phyloP scores from a whole-genome alignment of 2,329 filamentous ascomycete species.

The Fusarium buharicum region DNA sequence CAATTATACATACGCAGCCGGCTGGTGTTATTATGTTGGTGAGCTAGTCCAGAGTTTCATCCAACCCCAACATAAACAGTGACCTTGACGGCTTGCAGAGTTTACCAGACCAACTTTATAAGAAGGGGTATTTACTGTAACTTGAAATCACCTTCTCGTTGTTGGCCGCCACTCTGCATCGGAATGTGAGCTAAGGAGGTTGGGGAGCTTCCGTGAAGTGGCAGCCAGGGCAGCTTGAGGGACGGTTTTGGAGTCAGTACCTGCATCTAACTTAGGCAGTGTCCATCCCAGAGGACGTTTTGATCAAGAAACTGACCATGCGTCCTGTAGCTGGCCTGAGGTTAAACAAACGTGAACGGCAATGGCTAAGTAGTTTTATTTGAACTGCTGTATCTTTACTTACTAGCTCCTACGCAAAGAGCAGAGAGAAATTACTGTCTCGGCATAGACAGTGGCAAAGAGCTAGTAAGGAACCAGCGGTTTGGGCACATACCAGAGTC shows the following conservation, averaged over 20 bases:
- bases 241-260: too few relatives aligned
- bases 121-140: background rate
- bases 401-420: background rate
- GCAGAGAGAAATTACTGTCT: background rate
- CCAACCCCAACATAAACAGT: too few relatives aligned
- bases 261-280: too few relatives aligned
- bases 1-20: too few relatives aligned
- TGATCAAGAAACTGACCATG: constrained; percentile 2
- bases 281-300: constrained; percentile 4
- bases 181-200: constrained; percentile 13
- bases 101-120: background rate
- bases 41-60: too few relatives aligned
- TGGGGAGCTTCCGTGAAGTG: background rate
- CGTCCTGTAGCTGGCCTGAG: background rate
- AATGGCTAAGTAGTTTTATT: background rate
- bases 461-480: constrained; percentile 5
- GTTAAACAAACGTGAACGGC: constrained; percentile 4
- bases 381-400: too few relatives aligned
- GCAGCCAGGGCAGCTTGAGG: too few relatives aligned
- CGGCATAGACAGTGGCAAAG: constrained; percentile 1
- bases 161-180: constrained; percentile 8
- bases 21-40: too few relatives aligned
- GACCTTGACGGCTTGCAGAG: too few relatives aligned
- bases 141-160: background rate
- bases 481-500: constrained; percentile 31